Percentiles rank a stretch among this genome's conserved stretches.
Evolutionary conservation across 345 rosid genomes (phyloP).

Genomic region (Gossypium longicalyx): DNA sequence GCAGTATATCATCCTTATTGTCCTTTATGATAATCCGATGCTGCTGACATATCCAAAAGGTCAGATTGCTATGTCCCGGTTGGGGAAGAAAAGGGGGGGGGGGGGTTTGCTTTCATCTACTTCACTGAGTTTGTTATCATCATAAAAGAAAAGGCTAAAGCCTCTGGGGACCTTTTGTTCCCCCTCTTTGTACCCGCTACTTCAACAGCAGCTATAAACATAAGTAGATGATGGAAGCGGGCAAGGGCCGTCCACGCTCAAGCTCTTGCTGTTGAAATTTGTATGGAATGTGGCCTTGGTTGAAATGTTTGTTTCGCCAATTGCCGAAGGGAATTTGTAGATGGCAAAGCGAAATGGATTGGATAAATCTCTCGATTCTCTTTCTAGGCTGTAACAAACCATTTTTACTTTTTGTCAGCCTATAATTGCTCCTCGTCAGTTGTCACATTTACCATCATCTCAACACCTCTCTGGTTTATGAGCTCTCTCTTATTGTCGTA

Average conservation of each 20-base stretch:
- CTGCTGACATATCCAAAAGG: not conserved
- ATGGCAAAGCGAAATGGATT: not conserved
- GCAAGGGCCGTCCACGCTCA: not conserved
- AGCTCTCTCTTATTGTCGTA: not conserved
- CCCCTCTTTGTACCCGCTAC: not conserved
- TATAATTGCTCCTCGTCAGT: not conserved
- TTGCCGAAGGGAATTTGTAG: not conserved
- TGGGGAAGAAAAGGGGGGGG: not conserved
- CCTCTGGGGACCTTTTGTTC: not conserved
- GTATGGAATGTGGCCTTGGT: not conserved
- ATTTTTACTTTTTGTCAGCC: not conserved
- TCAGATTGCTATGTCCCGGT: not conserved
- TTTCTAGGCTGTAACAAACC: not conserved
- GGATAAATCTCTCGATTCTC: not conserved
- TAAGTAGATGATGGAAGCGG: not conserved
- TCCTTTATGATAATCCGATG: not conserved
- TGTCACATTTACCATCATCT: not conserved
- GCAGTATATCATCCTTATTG: not conserved
- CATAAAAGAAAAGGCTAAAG: not conserved
- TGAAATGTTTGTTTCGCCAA: not conserved
- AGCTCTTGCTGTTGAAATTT: not conserved
- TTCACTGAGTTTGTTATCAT: conserved; percentile 9
- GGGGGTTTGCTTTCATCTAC: not conserved
- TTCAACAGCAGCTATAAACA: not conserved
- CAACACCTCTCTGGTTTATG: not conserved